phyloP scores from a whole-genome alignment of 805 yeast genomes.

The Cyberlindnera subsufficiens region DNA sequence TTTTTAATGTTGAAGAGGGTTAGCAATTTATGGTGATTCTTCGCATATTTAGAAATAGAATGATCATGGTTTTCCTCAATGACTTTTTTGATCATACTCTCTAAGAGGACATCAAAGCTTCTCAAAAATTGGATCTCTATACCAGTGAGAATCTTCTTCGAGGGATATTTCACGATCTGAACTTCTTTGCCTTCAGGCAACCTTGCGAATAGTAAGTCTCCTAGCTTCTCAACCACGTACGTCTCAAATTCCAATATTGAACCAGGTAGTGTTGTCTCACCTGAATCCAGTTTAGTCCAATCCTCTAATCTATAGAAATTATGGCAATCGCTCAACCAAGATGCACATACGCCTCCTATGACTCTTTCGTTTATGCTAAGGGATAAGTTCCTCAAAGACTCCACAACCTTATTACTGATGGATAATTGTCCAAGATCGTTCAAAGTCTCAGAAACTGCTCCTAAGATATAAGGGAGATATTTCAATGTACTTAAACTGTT shows the following conservation, averaged over 20 bases:
- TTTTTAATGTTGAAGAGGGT: conserved; percentile 50
- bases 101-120: conserved; percentile 41
- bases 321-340: conserved; percentile 46
- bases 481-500: conserved; percentile 56
- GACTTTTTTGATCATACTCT: conserved; percentile 35
- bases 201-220: conserved; percentile 28
- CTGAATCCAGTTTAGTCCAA: conserved; percentile 30
- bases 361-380: conserved; percentile 36
- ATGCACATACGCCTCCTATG: conserved; percentile 40
- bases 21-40: conserved; percentile 40
- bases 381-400: conserved; percentile 30
- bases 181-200: conserved; percentile 30
- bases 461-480: conserved; percentile 42
- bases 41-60: conserved; percentile 19
- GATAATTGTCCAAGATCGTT: conserved; percentile 39
- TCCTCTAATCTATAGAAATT: conserved; percentile 34
- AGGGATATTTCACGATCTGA: conserved; percentile 30
- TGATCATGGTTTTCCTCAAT: conserved; percentile 31
- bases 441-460: conserved; percentile 34
- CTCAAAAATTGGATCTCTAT: conserved; percentile 35
- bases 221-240: conserved; percentile 27
- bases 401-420: conserved; percentile 33
- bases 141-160: conserved; percentile 30
- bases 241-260: conserved; percentile 29
- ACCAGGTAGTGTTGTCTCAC: conserved; percentile 33